These are phyloP conservation scores for Populus nigra DNA, from an alignment of 345 rosid genomes.

Conservation along the genomic window DNA sequence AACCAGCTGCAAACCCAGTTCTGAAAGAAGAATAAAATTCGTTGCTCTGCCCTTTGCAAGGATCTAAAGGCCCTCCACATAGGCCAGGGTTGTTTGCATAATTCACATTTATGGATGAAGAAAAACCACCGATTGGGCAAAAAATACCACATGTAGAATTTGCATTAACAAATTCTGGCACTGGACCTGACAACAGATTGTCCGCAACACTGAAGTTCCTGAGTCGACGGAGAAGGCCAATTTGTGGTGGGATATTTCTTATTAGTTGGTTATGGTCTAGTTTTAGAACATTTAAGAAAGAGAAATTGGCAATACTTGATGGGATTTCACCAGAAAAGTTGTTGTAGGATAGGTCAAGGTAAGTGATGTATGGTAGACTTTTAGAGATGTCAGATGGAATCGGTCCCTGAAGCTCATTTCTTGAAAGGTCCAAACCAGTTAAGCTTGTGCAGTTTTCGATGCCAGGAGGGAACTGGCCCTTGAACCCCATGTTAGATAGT, in stretches of 20 bases:
- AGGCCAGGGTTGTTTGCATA: no score
- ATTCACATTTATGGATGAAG: no score
- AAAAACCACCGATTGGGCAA: no score
- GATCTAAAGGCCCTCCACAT: no score
- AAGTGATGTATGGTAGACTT: neutral
- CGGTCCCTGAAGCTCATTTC: slow-evolving; percentile 15
- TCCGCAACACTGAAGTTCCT: slow-evolving; percentile 26
- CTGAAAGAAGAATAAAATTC: no score
- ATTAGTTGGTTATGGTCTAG: slow-evolving; percentile 20
- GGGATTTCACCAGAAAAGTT: slow-evolving; percentile 37
- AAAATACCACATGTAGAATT: no score
- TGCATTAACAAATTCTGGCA: slow-evolving; percentile 4
- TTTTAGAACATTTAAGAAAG: slow-evolving; percentile 17
- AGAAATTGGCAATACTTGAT: slow-evolving; percentile 1
- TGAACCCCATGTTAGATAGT: slow-evolving; percentile 19
- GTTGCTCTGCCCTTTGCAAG: no score
- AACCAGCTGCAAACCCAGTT: no score
- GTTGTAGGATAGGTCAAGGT: slow-evolving; percentile 28
- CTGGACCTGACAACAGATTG: slow-evolving; percentile 24
- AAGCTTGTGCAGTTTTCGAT: slow-evolving; percentile 20
- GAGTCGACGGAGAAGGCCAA: slow-evolving; percentile 20
- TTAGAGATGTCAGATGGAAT: slow-evolving; percentile 14
- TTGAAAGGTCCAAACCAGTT: slow-evolving; percentile 16
- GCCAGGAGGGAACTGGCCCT: slow-evolving; percentile 31
- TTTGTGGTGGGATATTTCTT: slow-evolving; percentile 23